Base-by-base conservation (phyloP, 2,329 filamentous ascomycete genomes). In the Phaeoacremonium minimum region DNA sequence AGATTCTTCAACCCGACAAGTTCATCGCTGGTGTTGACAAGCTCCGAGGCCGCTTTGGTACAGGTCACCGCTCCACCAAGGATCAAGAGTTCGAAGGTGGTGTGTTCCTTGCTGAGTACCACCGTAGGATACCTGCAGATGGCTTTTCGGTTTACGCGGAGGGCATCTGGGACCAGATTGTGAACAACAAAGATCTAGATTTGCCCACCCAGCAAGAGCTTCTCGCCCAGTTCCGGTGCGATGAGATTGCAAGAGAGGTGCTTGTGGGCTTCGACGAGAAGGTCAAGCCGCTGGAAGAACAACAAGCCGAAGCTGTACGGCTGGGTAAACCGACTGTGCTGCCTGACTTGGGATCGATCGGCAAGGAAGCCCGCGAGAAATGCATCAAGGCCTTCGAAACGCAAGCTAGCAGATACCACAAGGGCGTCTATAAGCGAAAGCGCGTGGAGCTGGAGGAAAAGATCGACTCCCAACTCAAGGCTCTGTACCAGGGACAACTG, bases 161-260 rank as follows among this genome's bases (percentile, higher is more conserved):
- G 57, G 88, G 90, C 28, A 80, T 98, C 30, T 98, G 93, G 93
- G 90, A 97, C 53, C 91, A 97, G 64, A 98, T 98, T 56, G 90
- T 95, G 51, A 86, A 91, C 69, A 98, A 98, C 73, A 98, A 98
- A 64, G 93, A 98, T 55, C 73, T 98, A 37, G 93, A 98, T 62
- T 65, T 98, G 41, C 93, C 93, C 4, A 97, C 93, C 0, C 93
- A 98, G 58, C 93, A 98, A 64, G 93, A 98, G 60, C 74, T 98
- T 31, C 75, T 98, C 36, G 93, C 93, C 9, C 93, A 98, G 60
- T 98, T 97, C 68, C 81, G 93, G 47, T 98, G 93, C 60, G 93
- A 98, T 58, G 93, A 98, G 64, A 98, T 98, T 40, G 79, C 89
- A 28, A 77, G 90, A 45, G 91, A 96, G 56, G 93, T 95, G 11